Percentiles rank a stretch among this genome's conserved stretches.
Evolutionary conservation across 805 yeast species (phyloP).

Genomic region (Wickerhamomyces xylosicus): DNA sequence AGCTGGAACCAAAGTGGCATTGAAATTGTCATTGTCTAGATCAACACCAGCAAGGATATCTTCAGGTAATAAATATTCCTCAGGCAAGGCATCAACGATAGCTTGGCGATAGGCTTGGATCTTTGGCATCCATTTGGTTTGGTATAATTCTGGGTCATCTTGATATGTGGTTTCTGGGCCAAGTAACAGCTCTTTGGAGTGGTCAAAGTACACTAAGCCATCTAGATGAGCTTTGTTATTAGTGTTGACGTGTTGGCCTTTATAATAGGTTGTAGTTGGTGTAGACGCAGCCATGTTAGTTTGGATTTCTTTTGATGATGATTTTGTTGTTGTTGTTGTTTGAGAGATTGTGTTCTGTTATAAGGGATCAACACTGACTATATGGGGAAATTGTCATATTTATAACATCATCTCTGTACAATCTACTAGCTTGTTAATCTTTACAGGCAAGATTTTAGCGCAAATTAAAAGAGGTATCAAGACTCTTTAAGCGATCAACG

Average conservation of each 20-base stretch:
- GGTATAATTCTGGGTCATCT: slow-evolving; percentile 11
- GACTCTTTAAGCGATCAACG: no score
- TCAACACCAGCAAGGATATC: slow-evolving; percentile 13
- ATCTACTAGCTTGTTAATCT: no score
- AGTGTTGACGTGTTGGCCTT: slow-evolving; percentile 2
- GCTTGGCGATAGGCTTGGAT: slow-evolving; percentile 15
- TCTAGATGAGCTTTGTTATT: slow-evolving; percentile 3
- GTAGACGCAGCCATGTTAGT: neutral
- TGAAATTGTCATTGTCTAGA: slow-evolving; percentile 12
- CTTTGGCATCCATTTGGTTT: slow-evolving; percentile 17
- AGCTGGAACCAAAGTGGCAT: slow-evolving; percentile 15
- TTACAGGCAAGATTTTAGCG: no score
- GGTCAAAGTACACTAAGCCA: slow-evolving; percentile 8
- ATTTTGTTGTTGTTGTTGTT: neutral
- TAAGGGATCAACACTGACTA: no score
- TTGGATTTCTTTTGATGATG: neutral
- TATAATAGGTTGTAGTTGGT: neutral
- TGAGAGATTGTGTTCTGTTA: no score
- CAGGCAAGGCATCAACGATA: slow-evolving; percentile 12
- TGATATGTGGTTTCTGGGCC: slow-evolving; percentile 3
- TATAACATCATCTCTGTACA: no score
- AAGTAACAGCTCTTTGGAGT: slow-evolving; percentile 9
- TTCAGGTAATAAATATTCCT: slow-evolving; percentile 14
- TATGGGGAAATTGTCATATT: no score
- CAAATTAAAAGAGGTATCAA: no score